Conservation (phyloP, 2,329 filamentous ascomycete species). For the Arthrobotrys megalospora region DNA sequence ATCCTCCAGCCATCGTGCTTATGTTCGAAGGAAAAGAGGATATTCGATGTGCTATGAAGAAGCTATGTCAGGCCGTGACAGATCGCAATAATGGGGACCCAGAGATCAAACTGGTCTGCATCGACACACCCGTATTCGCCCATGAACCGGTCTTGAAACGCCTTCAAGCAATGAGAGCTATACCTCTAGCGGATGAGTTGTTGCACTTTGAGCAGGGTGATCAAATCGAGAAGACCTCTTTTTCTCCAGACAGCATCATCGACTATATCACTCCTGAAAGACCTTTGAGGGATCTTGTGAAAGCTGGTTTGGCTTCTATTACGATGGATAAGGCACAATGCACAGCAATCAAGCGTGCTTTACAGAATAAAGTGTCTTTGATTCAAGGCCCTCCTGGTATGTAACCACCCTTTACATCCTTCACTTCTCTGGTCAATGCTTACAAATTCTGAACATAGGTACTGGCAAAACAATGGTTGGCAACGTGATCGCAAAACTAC, state of each 20-base stretch:
- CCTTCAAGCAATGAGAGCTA: slow-evolving; percentile 72
- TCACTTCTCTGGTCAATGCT: slow-evolving; percentile 40
- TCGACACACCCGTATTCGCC: slow-evolving; percentile 78
- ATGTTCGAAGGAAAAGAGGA: slow-evolving; percentile 67
- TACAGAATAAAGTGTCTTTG: slow-evolving; percentile 73
- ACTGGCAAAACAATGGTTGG: slow-evolving; percentile 83
- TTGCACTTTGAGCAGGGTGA: slow-evolving; percentile 66
- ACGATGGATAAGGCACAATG: slow-evolving; percentile 73
- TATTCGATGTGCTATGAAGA: slow-evolving; percentile 27
- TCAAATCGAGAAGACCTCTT: slow-evolving; percentile 43
- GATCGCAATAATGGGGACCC: slow-evolving; percentile 66
- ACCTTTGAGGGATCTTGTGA: slow-evolving; percentile 25
- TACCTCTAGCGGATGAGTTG: slow-evolving; percentile 74
- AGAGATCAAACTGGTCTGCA: slow-evolving; percentile 72
- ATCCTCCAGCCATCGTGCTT: slow-evolving; percentile 71
- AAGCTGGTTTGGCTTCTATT: slow-evolving; percentile 64
- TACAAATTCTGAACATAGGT: slow-evolving; percentile 66
- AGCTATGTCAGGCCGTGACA: slow-evolving; percentile 23
- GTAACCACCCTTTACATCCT: slow-evolving; percentile 26
- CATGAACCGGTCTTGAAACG: slow-evolving; percentile 77
- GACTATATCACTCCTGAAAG: slow-evolving; percentile 64
- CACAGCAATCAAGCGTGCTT: slow-evolving; percentile 72
- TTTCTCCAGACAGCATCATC: slow-evolving; percentile 27
- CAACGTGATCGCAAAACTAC: slow-evolving; percentile 73
- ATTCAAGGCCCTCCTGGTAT: slow-evolving; percentile 79